Percentiles rank a stretch among this genome's conserved stretches.
Conservation (phyloP, 192 early-diverging fungal species). For the Nowakowskiella sp. region DNA sequence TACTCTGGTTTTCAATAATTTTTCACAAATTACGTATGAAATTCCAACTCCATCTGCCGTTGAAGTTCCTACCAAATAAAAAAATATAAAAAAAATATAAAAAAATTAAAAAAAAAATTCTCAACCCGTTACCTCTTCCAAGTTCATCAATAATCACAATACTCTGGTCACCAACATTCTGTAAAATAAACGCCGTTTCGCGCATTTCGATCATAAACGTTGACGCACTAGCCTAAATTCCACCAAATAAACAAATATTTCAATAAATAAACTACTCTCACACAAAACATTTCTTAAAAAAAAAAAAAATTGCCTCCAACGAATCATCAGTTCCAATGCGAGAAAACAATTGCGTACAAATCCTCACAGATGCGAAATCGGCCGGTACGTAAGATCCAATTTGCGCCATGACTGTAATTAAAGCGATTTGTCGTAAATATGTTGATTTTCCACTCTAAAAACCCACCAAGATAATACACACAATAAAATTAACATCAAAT, state of each 20-base stretch:
- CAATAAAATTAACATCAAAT: constrained; percentile 2
- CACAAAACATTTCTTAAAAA: background rate
- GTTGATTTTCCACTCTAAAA: constrained; percentile 68
- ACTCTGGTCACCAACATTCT: constrained; percentile 56
- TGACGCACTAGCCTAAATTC: constrained; percentile 42
- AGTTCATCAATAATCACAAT: constrained; percentile 90
- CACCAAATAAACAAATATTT: background rate
- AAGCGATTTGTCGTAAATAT: constrained; percentile 71
- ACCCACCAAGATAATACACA: background rate
- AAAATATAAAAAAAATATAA: constrained; percentile 1
- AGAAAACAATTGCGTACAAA: constrained; percentile 66
- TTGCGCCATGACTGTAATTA: constrained; percentile 76
- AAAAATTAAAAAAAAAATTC: background rate
- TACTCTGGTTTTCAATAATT: constrained; percentile 44
- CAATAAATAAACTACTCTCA: background rate
- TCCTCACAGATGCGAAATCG: constrained; percentile 62
- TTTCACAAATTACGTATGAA: constrained; percentile 64
- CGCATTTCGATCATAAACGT: constrained; percentile 85
- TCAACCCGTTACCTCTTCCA: constrained; percentile 41
- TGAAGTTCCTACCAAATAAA: constrained; percentile 42
- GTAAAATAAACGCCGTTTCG: constrained; percentile 74
- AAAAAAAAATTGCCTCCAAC: constrained; percentile 22
- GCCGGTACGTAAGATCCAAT: constrained; percentile 79
- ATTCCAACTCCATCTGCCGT: constrained; percentile 64
- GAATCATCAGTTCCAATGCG: constrained; percentile 67